Base-by-base conservation (phyloP, 768 basidiomycete species). In the Mycena alexandri region DNA sequence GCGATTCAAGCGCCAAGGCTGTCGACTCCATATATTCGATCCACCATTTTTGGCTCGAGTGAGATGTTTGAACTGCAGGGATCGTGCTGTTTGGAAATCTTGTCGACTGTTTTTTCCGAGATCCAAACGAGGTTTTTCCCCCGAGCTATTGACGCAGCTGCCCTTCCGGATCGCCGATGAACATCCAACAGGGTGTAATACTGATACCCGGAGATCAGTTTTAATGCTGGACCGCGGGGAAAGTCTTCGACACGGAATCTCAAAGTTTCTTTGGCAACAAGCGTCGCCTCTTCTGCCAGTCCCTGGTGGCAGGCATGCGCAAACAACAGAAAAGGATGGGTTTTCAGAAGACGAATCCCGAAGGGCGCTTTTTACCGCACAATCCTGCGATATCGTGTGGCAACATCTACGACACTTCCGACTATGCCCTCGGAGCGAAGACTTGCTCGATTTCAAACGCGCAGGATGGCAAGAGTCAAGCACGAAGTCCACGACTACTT, bases 401-500 rank as follows among this genome's bases (percentile, higher is more conserved):
- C 54, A n/a, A 56, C 54, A 22, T 64, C 55, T 25, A 64, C 22
- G 19, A 57, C 25, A 21, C 36, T 16, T 3, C 14, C 47, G 43
- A 57, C 24, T 10, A 57, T 29, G 12, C 42, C 36, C 29, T 29
- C 47, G 14, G 47, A 38, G 22, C 11, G 24, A 16, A 34, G 52
- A 19, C 6, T 22, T 47, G 44, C 25, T 14, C 19, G 46, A 50
- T 21, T 57, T 54, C 36, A 57, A 51, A 22, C 54, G 14, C 11
- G 43, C 54, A 21, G 62, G 62, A 22, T 48, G 53, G 46, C 62
- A 63, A 17, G 53, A 55, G 43, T 34, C 13, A 2, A 64, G 54
- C 17, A 64, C 38, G 19, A 47, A 57, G 9, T 64, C 46, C 46
- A 64, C 54, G 24, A 64, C 55, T 5, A 50, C 54, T 57, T 50